Conservation (phyloP, 495 filamentous ascomycete species). For the Trichocladium uniseriatum region DNA sequence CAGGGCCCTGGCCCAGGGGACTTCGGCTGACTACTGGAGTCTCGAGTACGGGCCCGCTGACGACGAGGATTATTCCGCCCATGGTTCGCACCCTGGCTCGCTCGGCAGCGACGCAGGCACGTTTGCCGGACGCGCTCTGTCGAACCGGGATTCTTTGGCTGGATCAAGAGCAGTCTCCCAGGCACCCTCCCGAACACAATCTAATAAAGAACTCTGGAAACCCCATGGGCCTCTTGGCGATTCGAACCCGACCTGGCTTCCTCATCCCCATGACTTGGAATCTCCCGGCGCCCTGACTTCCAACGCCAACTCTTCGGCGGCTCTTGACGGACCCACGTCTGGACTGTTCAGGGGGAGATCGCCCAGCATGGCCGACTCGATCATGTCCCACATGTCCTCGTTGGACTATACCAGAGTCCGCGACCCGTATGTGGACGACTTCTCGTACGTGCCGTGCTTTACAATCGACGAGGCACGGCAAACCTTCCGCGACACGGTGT, state of each 20-base stretch:
- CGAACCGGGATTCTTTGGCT: slow-evolving; percentile 21
- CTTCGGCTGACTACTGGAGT: slow-evolving; percentile 58
- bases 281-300: slow-evolving; percentile 36
- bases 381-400: slow-evolving; percentile 51
- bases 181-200: slow-evolving; percentile 37
- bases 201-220: slow-evolving; percentile 36
- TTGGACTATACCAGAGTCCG: slow-evolving; percentile 44
- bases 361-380: slow-evolving; percentile 52
- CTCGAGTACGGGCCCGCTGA: slow-evolving; percentile 68
- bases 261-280: slow-evolving; percentile 37
- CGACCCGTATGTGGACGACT: slow-evolving; percentile 66
- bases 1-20: slow-evolving; percentile 30
- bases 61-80: slow-evolving; percentile 47
- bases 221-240: slow-evolving; percentile 36
- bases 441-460: slow-evolving; percentile 82
- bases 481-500: slow-evolving; percentile 85
- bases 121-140: slow-evolving; percentile 3
- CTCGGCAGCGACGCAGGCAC: slow-evolving; percentile 20
- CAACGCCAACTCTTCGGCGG: slow-evolving; percentile 42
- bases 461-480: slow-evolving; percentile 76
- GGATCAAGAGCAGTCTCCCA: slow-evolving; percentile 36
- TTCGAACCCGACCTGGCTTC: slow-evolving; percentile 27
- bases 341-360: slow-evolving; percentile 54
- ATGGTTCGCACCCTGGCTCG: slow-evolving; percentile 30
- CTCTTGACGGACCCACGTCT: slow-evolving; percentile 69